Evolutionary conservation across 345 rosid species (phyloP).

Genomic region (Pistacia atlantica): DNA sequence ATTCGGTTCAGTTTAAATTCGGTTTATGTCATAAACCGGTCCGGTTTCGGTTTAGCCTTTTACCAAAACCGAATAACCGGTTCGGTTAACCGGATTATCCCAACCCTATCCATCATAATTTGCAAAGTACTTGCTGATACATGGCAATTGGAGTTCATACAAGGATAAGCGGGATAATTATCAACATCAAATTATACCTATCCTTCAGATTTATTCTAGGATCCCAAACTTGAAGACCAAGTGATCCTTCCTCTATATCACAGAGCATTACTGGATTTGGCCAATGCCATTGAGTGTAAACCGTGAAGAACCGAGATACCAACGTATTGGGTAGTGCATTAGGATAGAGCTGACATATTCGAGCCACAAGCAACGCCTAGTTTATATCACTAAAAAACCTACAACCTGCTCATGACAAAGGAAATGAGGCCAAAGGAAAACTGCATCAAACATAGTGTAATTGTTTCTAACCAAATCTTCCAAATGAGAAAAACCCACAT

Average conservation of each 20-base stretch:
- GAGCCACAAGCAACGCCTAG: conserved; percentile 98
- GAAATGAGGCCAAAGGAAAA: conserved; percentile 11
- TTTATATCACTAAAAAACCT: conserved; percentile 98
- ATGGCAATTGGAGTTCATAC: conserved; percentile 97
- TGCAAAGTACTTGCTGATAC: conserved; percentile 87
- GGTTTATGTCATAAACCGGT: too few relatives aligned
- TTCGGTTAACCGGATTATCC: too few relatives aligned
- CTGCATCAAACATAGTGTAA: neutral
- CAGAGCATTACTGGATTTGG: conserved; percentile 97
- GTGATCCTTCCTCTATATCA: conserved; percentile 80
- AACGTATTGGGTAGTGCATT: conserved; percentile 94
- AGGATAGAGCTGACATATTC: conserved; percentile 97
- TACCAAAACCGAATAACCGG: too few relatives aligned
- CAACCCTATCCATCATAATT: conserved; percentile 54
- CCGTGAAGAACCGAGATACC: conserved; percentile 91
- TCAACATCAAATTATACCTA: conserved; percentile 87
- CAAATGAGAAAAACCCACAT: conserved; percentile 24
- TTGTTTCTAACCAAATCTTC: conserved; percentile 8
- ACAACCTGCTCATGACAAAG: conserved; percentile 59
- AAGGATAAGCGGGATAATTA: conserved; percentile 98
- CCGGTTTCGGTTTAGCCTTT: too few relatives aligned
- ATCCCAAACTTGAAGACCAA: conserved; percentile 97
- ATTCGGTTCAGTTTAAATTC: too few relatives aligned
- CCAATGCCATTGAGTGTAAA: conserved; percentile 96
- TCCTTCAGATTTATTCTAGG: conserved; percentile 90